Conservation (phyloP, 2,329 filamentous ascomycete species). For the Blumeriella jaapii region DNA sequence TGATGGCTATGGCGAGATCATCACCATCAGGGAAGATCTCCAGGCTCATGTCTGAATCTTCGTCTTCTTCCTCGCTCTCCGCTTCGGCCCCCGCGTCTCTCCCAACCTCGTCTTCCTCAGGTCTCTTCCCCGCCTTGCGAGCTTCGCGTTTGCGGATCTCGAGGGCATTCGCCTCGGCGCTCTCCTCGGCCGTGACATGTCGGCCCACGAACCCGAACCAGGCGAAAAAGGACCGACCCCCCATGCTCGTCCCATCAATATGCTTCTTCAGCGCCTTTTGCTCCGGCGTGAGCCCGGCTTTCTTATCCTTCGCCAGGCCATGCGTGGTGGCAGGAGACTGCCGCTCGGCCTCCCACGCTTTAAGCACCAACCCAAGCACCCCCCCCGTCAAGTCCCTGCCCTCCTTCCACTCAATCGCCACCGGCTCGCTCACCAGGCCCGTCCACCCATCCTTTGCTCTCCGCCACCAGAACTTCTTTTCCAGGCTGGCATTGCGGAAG, state of each 20-base stretch:
- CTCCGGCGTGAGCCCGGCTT: constrained; percentile 31
- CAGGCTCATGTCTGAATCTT: constrained; percentile 53
- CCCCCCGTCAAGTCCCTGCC: constrained; percentile 77
- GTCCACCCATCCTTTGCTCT: constrained; percentile 55
- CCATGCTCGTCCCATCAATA: constrained; percentile 47
- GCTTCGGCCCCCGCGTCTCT: constrained; percentile 38
- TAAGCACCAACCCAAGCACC: constrained; percentile 60
- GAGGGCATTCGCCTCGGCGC: constrained; percentile 45
- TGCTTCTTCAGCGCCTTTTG: constrained; percentile 41
- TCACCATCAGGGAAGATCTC: constrained; percentile 87
- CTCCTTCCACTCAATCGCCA: constrained; percentile 78
- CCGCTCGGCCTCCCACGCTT: constrained; percentile 53
- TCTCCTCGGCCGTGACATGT: constrained; percentile 63
- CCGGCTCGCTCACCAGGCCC: constrained; percentile 78
- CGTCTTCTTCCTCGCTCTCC: constrained; percentile 35
- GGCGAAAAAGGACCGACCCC: constrained; percentile 70
- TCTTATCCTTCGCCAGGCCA: constrained; percentile 22
- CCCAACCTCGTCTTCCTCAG: constrained; percentile 30
- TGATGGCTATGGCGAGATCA: constrained; percentile 66
- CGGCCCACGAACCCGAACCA: constrained; percentile 75
- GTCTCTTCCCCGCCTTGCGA: constrained; percentile 30
- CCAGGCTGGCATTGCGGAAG: constrained; percentile 66
- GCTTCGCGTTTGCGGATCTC: constrained; percentile 44
- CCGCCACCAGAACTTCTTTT: constrained; percentile 90
- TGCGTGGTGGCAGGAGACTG: neutral